Base-by-base conservation (phyloP, 225 moss, liverwort and hornwort genomes). In the Pseudoscleropodium purum region DNA sequence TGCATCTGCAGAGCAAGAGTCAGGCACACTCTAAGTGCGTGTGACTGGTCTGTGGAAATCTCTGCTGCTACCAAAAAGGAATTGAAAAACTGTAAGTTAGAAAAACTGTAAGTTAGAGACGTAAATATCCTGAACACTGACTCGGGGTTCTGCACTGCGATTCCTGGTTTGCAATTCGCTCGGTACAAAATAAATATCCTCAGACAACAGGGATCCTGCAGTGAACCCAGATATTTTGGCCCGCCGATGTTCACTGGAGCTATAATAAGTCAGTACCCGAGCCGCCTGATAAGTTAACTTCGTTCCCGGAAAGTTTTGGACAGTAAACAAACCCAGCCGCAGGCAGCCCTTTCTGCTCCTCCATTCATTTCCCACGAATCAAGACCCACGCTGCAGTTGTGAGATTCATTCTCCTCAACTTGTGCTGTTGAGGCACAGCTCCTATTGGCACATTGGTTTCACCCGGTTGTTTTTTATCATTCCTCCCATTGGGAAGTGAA, bases 311-410 rank as follows among this genome's bases (percentile, higher is more conserved):
- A 81, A 61, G 27, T 4, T 37, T 82, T 6, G 14, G 16, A 15
- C 72, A 41, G 85, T 88, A 59, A 88, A 47, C 86, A 69, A 77
- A 37, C 72, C 45, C 26, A 81, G 76, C 24, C 54, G 61, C 26
- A 81, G 82, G 61, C 26, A 81, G 82, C 33, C 41, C 37, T 89
- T 59, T 29, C 39, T 39, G 80, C 39, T 80, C 80, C 80, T 88
- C 92, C 92, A 86, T 65, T 64, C 92, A 88, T 83, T 83, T 78
- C 78, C 78, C 65, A 64, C 88, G 72, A 86, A 92, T 90, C 88
- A 74, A 31, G 72, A 43, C 30, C 41, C 41, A 15, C 10, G 2
- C 13, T 65, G 56, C 69, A 47, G 27, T 54, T 27, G 39, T 16
- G 39, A 15, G 86, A 81, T 64, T 64, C 60, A 70, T 11, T 72